Evolutionary conservation across 164 flowering plant genomes (phyloP).

Genomic region (Hamamelis virginiana): DNA sequence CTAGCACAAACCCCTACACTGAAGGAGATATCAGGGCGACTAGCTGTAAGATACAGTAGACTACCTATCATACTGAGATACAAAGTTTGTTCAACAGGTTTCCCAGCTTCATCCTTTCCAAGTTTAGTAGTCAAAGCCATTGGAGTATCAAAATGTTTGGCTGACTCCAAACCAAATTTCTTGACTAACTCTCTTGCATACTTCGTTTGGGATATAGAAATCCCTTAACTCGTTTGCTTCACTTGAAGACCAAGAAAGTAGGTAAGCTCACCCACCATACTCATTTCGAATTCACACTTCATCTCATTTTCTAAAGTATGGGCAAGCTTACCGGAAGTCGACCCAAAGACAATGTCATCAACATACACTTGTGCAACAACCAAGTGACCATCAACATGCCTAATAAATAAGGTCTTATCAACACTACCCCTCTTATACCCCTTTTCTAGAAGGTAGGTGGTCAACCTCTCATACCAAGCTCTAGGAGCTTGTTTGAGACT

Average conservation of each 20-base stretch:
- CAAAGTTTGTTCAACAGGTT: not conserved
- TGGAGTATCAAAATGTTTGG: not conserved
- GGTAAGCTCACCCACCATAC: conserved; percentile 1
- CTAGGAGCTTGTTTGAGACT: not conserved
- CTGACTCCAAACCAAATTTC: not conserved
- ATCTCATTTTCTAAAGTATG: not conserved
- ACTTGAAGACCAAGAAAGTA: not conserved
- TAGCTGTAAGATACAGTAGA: conserved; percentile 1
- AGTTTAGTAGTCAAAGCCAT: not conserved
- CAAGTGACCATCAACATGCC: not conserved
- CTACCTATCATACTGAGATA: conserved; percentile 6
- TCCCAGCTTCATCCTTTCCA: not conserved
- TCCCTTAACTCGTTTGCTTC: not conserved
- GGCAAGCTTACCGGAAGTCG: not conserved
- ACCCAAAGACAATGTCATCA: too few species aligned
- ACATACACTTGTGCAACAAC: too few species aligned
- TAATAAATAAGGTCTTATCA: too few species aligned
- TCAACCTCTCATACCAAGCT: too few species aligned
- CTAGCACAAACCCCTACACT: too few species aligned
- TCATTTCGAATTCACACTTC: too few species aligned
- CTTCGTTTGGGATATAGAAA: not conserved
- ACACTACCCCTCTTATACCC: too few species aligned
- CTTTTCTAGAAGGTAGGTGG: too few species aligned
- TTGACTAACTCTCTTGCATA: not conserved
- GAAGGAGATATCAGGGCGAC: too few species aligned